Evolutionary conservation across 495 filamentous ascomycete genomes (phyloP).

Genomic region (Paragyromitra xinjiangensis): DNA sequence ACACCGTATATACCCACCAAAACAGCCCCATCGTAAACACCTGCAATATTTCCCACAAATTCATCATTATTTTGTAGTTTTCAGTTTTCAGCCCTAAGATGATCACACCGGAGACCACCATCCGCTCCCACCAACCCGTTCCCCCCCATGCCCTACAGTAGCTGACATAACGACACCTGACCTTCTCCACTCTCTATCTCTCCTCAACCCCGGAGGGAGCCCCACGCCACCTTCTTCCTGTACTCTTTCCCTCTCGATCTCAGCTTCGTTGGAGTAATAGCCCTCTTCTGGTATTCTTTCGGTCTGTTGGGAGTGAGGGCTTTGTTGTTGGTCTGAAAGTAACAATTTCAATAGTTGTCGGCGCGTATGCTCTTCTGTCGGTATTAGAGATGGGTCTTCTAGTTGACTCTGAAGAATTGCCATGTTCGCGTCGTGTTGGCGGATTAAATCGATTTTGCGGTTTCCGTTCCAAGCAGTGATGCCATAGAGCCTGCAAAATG

Average conservation of each 20-base stretch:
- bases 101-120: slow-evolving; percentile 13
- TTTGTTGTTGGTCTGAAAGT: slow-evolving; percentile 27
- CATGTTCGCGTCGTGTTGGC: slow-evolving; percentile 41
- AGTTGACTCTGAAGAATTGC: slow-evolving; percentile 25
- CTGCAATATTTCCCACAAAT: neutral
- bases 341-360: slow-evolving; percentile 42
- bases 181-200: slow-evolving; percentile 34
- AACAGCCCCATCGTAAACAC: neutral
- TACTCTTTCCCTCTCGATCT: slow-evolving; percentile 13
- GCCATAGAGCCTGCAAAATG: slow-evolving; percentile 37
- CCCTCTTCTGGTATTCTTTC: slow-evolving; percentile 1
- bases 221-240: slow-evolving; percentile 15
- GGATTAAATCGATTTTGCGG: slow-evolving; percentile 39
- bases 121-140: neutral
- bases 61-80: neutral
- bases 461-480: slow-evolving; percentile 39
- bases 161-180: slow-evolving; percentile 36
- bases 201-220: slow-evolving; percentile 20
- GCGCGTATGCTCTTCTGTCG: slow-evolving; percentile 42
- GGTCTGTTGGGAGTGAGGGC: neutral
- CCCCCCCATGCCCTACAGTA: slow-evolving; percentile 32
- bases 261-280: neutral
- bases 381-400: slow-evolving; percentile 37
- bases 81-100: too few relatives aligned
- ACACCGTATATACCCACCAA: slow-evolving; percentile 4